Base-by-base conservation (phyloP, 176 grass and related monocot species). In the Puya raimondii region DNA sequence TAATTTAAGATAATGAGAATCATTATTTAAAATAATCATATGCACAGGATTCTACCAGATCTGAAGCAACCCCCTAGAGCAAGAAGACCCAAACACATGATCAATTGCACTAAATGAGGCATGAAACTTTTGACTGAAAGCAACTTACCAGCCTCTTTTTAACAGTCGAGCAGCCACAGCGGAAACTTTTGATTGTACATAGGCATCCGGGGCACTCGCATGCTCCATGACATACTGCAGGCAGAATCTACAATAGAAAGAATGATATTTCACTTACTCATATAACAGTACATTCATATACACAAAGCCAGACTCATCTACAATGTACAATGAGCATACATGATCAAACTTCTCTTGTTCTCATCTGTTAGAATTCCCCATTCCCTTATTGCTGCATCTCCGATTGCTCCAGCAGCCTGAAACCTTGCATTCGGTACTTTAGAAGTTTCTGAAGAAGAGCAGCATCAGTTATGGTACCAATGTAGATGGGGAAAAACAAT, bases 341-440 rank as follows among this genome's bases (percentile, higher is more conserved):
- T 23, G 72, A 90, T 85, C 78, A 97, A 82, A 71, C 86, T 88
- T 85, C 82, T 87, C 83, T 92, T 97, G 63, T 90, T 90, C 49
- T 97, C 89, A 65, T 92, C 77, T 71, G 89, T 80, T 81, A 97
- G 84, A 51, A 92, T 80, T 81, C 89, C 93, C 93, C 93, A 97
- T 69, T 97, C 93, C 70, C 93, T 92, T 83, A 97, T 81, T 75
- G 93, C 89, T 48, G 93, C 89, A 83, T 92, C 93, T 81, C 86
- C 89, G 84, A 97, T 90, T 79, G 93, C 81, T 77, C 89, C 86
- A 12, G 93, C 89, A 81, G 89, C 93, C 82, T 97, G 93, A 79
- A 97, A 97, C 78, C 86, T 92, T 57, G 93, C 93, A 87, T 82
- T 89, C 58, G 93, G 79, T 71, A 90, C 68, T 78, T 74, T 67